Evolutionary conservation across 1,139 yeast genomes (phyloP), one percentile per base, ranked within the genome.

Genomic region (Suhomyces bribrorum): DNA sequence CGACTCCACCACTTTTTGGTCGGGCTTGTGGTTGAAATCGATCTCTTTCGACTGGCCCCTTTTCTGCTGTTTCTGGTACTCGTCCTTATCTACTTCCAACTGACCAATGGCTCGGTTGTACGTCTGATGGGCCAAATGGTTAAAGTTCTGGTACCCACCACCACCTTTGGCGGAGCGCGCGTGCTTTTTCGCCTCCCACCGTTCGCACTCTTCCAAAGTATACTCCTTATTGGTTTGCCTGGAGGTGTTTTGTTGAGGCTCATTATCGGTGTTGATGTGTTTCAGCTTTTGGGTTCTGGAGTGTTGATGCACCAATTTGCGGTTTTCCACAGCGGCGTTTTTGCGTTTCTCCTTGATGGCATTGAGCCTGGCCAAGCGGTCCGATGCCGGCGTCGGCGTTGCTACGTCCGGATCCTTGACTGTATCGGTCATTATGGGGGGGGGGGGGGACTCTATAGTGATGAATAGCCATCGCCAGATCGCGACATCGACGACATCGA

Each of bases 171-270:
- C 42, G 14, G 37, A 28, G 29, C 37, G 40, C 5, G 44, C 36
- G 20, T 47, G 50, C 26, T 56, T 58, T 45, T 67, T 73, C 26
- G 59, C 62, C 18, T 77, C 77, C 92, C 94, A 86, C 38, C 69
- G 66, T 48, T 83, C 87, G 38, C 80, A 75, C 38, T 87, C 86
- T 40, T 79, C 82, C 2, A 85, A 74, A 0, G 87, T 75, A 66
- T 85, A 86, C 35, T 75, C 77, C 69, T 85, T 64, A 5, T 77
- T 75, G 35, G 74, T 64, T 32, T 62, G 50, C 13, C 79, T 57
- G 17, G 63, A 67, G 0, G 72, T 75, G 3, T 50, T 58, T 12
- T 64, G 67, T 43, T 59, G 58, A 20, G 23, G 23, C 4, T 35
- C 26, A 11, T 48, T 47, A 5, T 46, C 49, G 7, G 36, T 41